Conservation (phyloP, 352 stramenopile species). For the Phytophthora hibernalis region DNA sequence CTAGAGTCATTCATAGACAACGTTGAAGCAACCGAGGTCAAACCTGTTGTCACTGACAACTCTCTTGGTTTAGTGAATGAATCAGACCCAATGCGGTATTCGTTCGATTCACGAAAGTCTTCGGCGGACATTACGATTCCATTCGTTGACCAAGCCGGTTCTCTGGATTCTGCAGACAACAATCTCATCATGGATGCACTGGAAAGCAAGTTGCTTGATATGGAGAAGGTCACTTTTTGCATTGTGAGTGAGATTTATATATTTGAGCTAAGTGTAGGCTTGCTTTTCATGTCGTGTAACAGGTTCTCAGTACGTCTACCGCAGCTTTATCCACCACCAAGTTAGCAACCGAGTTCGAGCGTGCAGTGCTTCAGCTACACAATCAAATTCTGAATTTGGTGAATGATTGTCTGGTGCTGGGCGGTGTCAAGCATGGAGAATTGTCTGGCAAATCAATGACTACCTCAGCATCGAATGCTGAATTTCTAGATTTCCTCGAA, state of each 20-base stretch:
- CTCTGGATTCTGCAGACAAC: not conserved
- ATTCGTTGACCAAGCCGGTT: not conserved
- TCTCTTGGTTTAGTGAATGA: not conserved
- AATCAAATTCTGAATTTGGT: constrained; percentile 46
- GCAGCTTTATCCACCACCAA: constrained; percentile 24
- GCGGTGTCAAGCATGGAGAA: constrained; percentile 1
- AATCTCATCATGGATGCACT: constrained; percentile 5
- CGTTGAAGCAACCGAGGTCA: not conserved
- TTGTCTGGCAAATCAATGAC: not conserved
- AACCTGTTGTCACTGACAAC: not conserved
- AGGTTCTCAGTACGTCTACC: constrained; percentile 46
- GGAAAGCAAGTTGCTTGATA: constrained; percentile 32
- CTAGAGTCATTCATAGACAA: not conserved
- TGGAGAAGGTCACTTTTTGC: constrained; percentile 36
- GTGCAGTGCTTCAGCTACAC: constrained; percentile 44
- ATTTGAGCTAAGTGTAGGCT: constrained; percentile 4
- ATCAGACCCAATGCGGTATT: not conserved
- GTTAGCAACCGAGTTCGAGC: constrained; percentile 39
- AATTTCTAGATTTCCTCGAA: constrained; percentile 58
- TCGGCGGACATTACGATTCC: not conserved
- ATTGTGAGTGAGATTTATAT: not conserved
- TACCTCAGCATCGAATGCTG: constrained; percentile 22
- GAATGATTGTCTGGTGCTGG: constrained; percentile 22
- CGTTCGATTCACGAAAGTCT: not conserved
- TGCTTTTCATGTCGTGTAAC: constrained; percentile 1